Percentiles rank a stretch among this genome's conserved stretches.
Evolutionary conservation across 2,329 filamentous ascomycete species (phyloP).

Genomic region (Aspergillus glaucus): DNA sequence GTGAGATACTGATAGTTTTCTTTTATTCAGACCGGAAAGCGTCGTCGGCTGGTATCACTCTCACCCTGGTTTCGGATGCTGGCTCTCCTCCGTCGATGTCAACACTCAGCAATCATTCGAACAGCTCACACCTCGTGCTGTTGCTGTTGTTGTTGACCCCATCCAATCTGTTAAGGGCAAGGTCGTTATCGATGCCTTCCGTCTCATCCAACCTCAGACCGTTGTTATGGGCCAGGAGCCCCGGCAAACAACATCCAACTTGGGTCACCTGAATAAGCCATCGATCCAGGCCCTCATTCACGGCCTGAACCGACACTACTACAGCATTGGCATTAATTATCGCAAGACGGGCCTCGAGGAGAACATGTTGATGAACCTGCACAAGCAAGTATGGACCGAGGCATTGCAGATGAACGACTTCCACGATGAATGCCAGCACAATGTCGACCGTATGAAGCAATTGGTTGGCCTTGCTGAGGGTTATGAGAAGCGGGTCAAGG

Average conservation of each 20-base stretch:
- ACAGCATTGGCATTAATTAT: slow-evolving; percentile 98
- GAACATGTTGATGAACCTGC: slow-evolving; percentile 99
- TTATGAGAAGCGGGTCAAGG: slow-evolving; percentile 97
- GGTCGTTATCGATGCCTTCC: slow-evolving; percentile 98
- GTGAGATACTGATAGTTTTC: slow-evolving; percentile 6
- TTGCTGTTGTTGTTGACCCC: slow-evolving; percentile 95
- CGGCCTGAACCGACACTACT: slow-evolving; percentile 96
- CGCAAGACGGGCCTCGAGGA: slow-evolving; percentile 95
- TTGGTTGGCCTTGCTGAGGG: slow-evolving; percentile 86
- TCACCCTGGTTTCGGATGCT: slow-evolving; percentile 97
- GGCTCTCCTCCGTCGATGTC: slow-evolving; percentile 98
- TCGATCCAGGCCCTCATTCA: slow-evolving; percentile 99
- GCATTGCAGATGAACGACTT: slow-evolving; percentile 97
- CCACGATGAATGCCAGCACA: slow-evolving; percentile 71
- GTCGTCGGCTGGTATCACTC: slow-evolving; percentile 99
- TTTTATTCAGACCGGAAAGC: slow-evolving; percentile 67
- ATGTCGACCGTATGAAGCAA: slow-evolving; percentile 80
- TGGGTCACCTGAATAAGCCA: slow-evolving; percentile 97
- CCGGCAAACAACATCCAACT: slow-evolving; percentile 92
- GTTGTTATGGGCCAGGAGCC: slow-evolving; percentile 98
- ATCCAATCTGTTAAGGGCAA: slow-evolving; percentile 99
- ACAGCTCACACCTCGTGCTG: slow-evolving; percentile 91
- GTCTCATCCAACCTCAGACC: slow-evolving; percentile 94
- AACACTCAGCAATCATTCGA: slow-evolving; percentile 99
- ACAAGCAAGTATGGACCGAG: slow-evolving; percentile 99